Conservation (phyloP, 768 basidiomycete species). For the Phlebiopsis flavidoalba region DNA sequence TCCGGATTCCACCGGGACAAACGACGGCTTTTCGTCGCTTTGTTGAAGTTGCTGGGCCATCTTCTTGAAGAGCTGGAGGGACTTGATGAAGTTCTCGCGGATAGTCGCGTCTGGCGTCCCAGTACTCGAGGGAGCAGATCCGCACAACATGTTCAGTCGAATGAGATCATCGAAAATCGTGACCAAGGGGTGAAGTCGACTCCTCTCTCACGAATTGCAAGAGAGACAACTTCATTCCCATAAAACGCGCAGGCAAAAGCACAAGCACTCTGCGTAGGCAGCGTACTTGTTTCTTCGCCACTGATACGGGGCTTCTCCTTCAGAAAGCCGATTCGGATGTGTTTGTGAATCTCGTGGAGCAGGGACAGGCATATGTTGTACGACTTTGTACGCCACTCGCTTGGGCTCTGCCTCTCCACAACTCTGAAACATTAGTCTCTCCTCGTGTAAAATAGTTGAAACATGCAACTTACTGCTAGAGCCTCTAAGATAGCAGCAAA, state of each 20-base stretch:
- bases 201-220: neutral
- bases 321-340: slow-evolving; percentile 15
- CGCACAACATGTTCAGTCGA: slow-evolving; percentile 42
- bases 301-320: slow-evolving; percentile 13
- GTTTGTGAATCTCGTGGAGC: slow-evolving; percentile 16
- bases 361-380: slow-evolving; percentile 13
- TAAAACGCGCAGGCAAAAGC: slow-evolving; percentile 62
- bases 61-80: slow-evolving; percentile 45
- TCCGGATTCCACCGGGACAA: slow-evolving; percentile 58
- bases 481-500: slow-evolving; percentile 65
- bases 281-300: neutral
- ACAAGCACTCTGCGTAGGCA: slow-evolving; percentile 18
- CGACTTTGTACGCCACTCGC: neutral
- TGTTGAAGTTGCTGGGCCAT: slow-evolving; percentile 41
- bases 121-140: slow-evolving; percentile 14
- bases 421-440: neutral
- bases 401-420: neutral
- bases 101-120: slow-evolving; percentile 8
- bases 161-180: slow-evolving; percentile 53
- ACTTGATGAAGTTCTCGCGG: slow-evolving; percentile 49
- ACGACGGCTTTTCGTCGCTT: slow-evolving; percentile 25
- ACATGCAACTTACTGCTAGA: slow-evolving; percentile 44
- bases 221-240: slow-evolving; percentile 27
- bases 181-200: slow-evolving; percentile 43
- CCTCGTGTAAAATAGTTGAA: neutral